Evolutionary conservation across 2,329 filamentous ascomycete genomes (phyloP), one percentile per base, ranked within the genome.

Genomic region (Stachybotrys echinatus): DNA sequence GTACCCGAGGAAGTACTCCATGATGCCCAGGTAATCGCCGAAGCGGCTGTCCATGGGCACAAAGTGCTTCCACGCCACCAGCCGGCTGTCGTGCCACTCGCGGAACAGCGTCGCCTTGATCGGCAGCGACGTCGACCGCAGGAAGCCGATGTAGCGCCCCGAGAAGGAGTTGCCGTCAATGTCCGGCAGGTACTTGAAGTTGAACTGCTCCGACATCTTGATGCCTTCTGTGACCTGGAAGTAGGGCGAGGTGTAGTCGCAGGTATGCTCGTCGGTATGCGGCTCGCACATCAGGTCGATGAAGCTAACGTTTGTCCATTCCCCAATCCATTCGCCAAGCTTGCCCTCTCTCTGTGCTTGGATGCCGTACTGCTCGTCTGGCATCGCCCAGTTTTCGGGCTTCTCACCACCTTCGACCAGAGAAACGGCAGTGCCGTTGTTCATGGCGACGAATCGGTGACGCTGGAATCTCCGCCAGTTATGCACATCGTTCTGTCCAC

Each of bases 41-140:
- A 85, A 91, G 2, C 83, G 79, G 60, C 81, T 87, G 62, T 91
- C 86, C 78, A 92, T 84, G 17, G 89, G 89, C 2, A 91, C 84
- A 58, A 89, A 92, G 66, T 94, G 89, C 59, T 83, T 82, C 88
- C 89, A 94, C 1, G 87, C 77, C 2, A 89, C 73, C 2, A 92
- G 73, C 3, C 88, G 76, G 42, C 77, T 79, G 63, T 92, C 88
- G 61, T 92, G 88, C 89, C 88, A 94, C 64, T 94, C 89, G 19
- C 80, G 77, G 69, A 85, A 94, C 20, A 92, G 72, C 0, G 88
- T 90, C 6, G 85, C 81, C 69, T 92, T 94, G 69, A 94, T 81
- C 0, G 86, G 86, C 8, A 92, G 65, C 17, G 80, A 84, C 2
- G 81, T 87, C 23, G 82, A 87, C 31, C 79, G 75, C 21, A 92